Evolutionary conservation across 192 early-diverging fungal species (phyloP), one percentile per base, ranked within the genome.

Genomic region (Radiomyces spectabilis): DNA sequence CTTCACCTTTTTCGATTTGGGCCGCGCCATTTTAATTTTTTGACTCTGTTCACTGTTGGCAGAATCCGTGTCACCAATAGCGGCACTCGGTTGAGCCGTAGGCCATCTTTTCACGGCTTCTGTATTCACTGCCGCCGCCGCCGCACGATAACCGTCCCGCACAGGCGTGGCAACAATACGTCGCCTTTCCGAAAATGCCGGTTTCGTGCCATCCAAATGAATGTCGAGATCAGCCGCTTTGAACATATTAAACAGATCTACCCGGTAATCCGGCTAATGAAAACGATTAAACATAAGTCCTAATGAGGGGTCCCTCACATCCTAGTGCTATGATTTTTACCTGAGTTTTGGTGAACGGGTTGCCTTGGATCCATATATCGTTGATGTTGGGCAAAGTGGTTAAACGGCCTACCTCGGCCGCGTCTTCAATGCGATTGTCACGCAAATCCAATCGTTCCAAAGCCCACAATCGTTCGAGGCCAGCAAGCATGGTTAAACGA

Each of bases 401-500:
- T 40, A 82, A 54, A 25, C 80, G 55, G 3, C 71, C 68, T 27
- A 82, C 51, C 47, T 82, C 80, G 4, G 58, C 68, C n/a, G 64
- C 63, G 29, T 82, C 80, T 9, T 63, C 62, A 40, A 82, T 42
- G 24, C 62, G 53, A 48, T 82, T 82, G 10, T 79, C 72, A n/a
- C 80, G 41, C 10, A 82, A 45, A 47, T 82, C 75, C 7, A 82
- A 41, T 46, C 67, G 68, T 34, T 82, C 80, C 49, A 82, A 40
- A 16, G 75, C 71, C 66, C 70, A 79, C 1, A 82, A 46, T 40
- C 80, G 52, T 49, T 82, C 80, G 33, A 82, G 46, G 13, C 80
- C 80, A 41, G 67, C 76, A 21, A 82, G 38, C 39, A 66, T 63
- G 5, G 65, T 63, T 6, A 82, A 33, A 16, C 77, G 60, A 39